A percentile compares a stretch with the other conserved stretches of the same genome.
phyloP scores from a whole-genome alignment of 106 monocot genomes.

The Acanthochlamys bracteata region DNA sequence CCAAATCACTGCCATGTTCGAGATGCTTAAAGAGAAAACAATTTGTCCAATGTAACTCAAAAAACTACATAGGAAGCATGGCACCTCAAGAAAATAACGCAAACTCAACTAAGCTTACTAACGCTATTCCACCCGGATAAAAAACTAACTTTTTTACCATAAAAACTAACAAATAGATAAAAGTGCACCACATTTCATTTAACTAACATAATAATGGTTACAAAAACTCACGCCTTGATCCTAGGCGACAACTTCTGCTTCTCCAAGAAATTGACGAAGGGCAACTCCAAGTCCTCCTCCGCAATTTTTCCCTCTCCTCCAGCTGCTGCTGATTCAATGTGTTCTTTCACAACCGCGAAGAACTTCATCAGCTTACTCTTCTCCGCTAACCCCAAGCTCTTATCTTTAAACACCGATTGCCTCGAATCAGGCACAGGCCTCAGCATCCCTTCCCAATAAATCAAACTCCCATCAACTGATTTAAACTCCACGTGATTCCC shows the following conservation, averaged over 20 bases:
- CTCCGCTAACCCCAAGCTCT: slow-evolving; percentile 58
- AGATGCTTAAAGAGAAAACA: no score
- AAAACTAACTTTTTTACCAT: background rate
- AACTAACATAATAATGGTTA: background rate
- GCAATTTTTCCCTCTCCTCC: slow-evolving; percentile 19
- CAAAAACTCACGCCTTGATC: slow-evolving; percentile 54
- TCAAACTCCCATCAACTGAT: slow-evolving; percentile 58
- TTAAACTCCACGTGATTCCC: slow-evolving; percentile 89
- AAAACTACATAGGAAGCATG: no score
- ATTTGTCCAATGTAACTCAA: no score
- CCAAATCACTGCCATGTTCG: no score
- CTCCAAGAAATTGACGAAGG: slow-evolving; percentile 64
- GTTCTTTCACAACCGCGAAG: slow-evolving; percentile 53
- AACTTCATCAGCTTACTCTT: slow-evolving; percentile 73
- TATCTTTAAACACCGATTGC: slow-evolving; percentile 77
- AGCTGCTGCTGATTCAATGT: slow-evolving; percentile 25
- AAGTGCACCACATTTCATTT: background rate
- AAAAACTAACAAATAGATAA: background rate
- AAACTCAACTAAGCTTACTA: no score
- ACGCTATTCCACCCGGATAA: no score
- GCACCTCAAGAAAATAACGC: no score
- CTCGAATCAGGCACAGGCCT: slow-evolving; percentile 77
- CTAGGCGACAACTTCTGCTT: slow-evolving; percentile 66
- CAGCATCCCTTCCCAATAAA: slow-evolving; percentile 68
- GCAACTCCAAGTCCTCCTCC: slow-evolving; percentile 52